phyloP scores from a whole-genome alignment of 257 asterid genomes.

The Rhazya stricta region DNA sequence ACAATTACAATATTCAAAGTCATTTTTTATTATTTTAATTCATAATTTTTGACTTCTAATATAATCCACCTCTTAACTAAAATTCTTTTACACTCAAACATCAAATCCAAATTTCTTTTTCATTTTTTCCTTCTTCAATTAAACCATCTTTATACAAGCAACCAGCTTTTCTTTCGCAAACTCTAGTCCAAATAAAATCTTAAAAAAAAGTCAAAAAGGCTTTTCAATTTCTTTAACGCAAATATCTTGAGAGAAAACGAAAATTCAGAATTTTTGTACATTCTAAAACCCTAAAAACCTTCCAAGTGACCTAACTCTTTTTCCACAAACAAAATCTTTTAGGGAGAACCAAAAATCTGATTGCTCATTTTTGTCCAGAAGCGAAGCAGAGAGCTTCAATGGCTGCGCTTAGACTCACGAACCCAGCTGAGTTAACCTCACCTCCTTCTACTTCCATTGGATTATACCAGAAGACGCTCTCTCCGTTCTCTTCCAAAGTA shows the following conservation, averaged over 20 bases:
- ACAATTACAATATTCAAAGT: too few species aligned
- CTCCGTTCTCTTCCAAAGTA: slow-evolving; percentile 35
- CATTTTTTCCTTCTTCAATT: too few species aligned
- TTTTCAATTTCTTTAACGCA: too few species aligned
- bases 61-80: too few species aligned
- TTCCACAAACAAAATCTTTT: not conserved
- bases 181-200: too few species aligned
- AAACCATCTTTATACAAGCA: too few species aligned
- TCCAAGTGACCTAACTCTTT: not conserved
- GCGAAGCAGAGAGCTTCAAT: slow-evolving; percentile 18
- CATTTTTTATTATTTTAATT: too few species aligned
- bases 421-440: slow-evolving; percentile 50
- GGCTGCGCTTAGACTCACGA: slow-evolving; percentile 50
- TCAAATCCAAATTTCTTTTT: too few species aligned
- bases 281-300: slow-evolving; percentile 9
- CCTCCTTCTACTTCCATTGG: slow-evolving; percentile 42
- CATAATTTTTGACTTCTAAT: too few species aligned
- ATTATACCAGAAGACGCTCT: slow-evolving; percentile 11
- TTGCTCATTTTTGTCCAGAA: not conserved
- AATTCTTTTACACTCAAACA: too few species aligned
- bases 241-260: not conserved
- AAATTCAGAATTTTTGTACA: not conserved
- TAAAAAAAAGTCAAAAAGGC: too few species aligned
- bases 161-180: too few species aligned
- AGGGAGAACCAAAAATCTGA: slow-evolving; percentile 3